Base-by-base conservation (phyloP, 2,329 filamentous ascomycete genomes). In the Teratosphaeria epicoccoides region DNA sequence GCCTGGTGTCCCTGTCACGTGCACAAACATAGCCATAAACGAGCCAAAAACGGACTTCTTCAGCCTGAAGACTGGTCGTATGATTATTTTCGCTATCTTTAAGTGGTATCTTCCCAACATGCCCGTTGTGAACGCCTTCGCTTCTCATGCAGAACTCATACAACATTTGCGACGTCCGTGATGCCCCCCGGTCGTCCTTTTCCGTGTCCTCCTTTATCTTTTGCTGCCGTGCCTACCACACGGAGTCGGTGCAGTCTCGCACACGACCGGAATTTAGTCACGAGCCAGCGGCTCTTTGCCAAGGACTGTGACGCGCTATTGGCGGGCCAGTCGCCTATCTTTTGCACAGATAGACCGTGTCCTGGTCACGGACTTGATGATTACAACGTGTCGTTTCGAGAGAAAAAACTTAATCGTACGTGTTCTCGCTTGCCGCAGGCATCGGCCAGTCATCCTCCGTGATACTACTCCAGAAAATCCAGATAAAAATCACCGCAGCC, bases 401-500 rank as follows among this genome's bases (percentile, higher is more conserved):
- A 29, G 3, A 11, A 29, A 29, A 29, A 29, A 14, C 25, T 28
- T 52, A 55, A 10, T 51, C 55, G 45, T 55, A 57, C 22, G 53
- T 53, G 56, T 66, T 71, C 6, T 66, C 65, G 2, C 67, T 67
- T 26, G 64, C 61, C 6, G 66, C 64, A 17, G 77, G 74, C 68
- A 79, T 76, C 2, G 90, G 88, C 93, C 93, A 98, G 73, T 96
- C 91, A 64, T 98, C 93, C 71, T 98, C 93, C 14, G 93, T 98
- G 63, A 98, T 98, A 73, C 89, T 96, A 46, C 89, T 95, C 93
- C 93, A 98, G 76, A 98, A 98, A 52, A 87, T 70, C 90, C 93
- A 98, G 58, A 96, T 73, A 71, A 82, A 82, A 17, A 88, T 77
- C 4, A 98, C 88, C 0, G 90, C 78, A 11, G 91, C 73, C 0